A percentile compares a stretch with the other conserved stretches of the same genome.
Conservation (phyloP, 257 asterid species). For the Thymus quinquecostatus region DNA sequence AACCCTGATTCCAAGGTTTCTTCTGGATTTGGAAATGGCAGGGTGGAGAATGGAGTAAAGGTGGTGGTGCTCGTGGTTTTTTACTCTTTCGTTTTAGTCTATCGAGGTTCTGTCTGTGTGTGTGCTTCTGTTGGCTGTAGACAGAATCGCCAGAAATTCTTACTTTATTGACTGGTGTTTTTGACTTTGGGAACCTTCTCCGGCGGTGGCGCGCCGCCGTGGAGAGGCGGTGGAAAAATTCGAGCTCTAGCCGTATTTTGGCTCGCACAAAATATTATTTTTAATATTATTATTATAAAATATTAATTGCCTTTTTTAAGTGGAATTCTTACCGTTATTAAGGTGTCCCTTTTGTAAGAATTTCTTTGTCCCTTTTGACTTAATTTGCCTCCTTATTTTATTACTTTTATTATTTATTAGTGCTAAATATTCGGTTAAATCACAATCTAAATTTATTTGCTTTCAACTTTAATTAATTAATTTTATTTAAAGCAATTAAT, state of each 20-base stretch:
- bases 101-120: background rate
- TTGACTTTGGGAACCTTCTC: constrained; percentile 4
- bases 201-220: constrained; percentile 29
- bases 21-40: constrained; percentile 32
- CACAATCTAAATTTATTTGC: too few relatives aligned
- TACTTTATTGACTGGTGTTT: constrained; percentile 1
- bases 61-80: constrained; percentile 17
- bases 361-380: too few relatives aligned
- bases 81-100: background rate
- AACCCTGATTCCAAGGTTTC: constrained; percentile 23
- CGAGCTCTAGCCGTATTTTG: background rate
- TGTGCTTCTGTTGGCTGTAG: background rate
- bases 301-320: background rate
- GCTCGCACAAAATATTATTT: background rate
- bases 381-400: too few relatives aligned
- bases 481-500: too few relatives aligned
- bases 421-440: too few relatives aligned
- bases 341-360: too few relatives aligned
- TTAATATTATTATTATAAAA: background rate
- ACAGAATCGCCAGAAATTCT: background rate
- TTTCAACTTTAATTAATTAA: too few relatives aligned
- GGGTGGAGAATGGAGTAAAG: constrained; percentile 33
- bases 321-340: background rate
- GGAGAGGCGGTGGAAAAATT: constrained; percentile 21
- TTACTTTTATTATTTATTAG: too few relatives aligned